Percentiles rank a stretch among this genome's conserved stretches.
Conservation (phyloP, 495 filamentous ascomycete genomes). For the Saxophila tyrrhenica region DNA sequence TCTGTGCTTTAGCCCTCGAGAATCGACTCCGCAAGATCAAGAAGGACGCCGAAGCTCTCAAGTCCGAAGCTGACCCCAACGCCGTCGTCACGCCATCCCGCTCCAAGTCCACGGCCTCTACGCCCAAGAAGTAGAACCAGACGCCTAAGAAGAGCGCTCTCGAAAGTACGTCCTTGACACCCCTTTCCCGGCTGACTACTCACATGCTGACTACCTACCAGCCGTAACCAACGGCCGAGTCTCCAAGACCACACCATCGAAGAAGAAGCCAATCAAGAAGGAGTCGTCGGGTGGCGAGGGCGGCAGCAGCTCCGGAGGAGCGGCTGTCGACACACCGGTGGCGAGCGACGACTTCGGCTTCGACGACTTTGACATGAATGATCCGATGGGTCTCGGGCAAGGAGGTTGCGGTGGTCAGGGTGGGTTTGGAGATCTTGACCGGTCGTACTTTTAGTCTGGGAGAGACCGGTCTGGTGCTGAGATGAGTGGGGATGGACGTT, state of each 20-base stretch:
- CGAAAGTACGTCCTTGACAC: slow-evolving; percentile 4
- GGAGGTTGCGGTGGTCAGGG: background rate
- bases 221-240: background rate
- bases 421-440: background rate
- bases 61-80: slow-evolving; percentile 20
- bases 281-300: background rate
- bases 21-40: slow-evolving; percentile 30
- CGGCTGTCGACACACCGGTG: background rate
- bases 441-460: too few relatives aligned
- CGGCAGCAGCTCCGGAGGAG: background rate
- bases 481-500: too few relatives aligned
- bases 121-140: slow-evolving; percentile 17
- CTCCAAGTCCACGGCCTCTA: slow-evolving; percentile 9
- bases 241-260: background rate
- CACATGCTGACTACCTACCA: background rate
- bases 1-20: too few relatives aligned
- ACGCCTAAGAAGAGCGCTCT: slow-evolving; percentile 19
- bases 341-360: background rate
- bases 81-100: slow-evolving; percentile 12
- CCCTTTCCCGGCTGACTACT: background rate
- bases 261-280: background rate
- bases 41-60: slow-evolving; percentile 22
- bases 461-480: too few relatives aligned
- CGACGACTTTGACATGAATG: background rate
- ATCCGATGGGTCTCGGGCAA: background rate